Evolutionary conservation across 164 flowering plant genomes (phyloP).

Genomic region (Berberis thunbergii): DNA sequence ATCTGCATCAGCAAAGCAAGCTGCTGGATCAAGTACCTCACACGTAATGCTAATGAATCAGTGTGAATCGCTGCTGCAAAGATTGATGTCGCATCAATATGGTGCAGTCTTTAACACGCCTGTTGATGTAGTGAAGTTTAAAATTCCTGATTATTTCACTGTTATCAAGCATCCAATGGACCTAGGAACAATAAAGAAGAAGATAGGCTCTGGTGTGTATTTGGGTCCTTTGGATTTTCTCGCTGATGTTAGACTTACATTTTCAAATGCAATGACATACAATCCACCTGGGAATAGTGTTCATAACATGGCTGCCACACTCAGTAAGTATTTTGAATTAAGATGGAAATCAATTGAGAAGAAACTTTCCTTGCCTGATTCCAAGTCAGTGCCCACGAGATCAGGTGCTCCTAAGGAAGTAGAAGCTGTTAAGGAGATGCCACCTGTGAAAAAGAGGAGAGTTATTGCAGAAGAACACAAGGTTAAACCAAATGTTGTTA

Average conservation of each 20-base stretch:
- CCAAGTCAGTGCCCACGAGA: constrained; percentile 19
- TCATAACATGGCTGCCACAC: constrained; percentile 52
- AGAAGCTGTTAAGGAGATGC: constrained; percentile 16
- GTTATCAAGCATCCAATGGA: constrained; percentile 88
- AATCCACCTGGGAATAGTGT: constrained; percentile 67
- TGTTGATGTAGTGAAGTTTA: constrained; percentile 60
- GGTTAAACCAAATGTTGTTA: constrained; percentile 26
- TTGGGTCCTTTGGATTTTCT: constrained; percentile 46
- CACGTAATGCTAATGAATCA: constrained; percentile 38
- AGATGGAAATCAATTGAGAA: constrained; percentile 79
- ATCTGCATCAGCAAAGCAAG: constrained; percentile 10
- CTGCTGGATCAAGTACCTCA: constrained; percentile 4
- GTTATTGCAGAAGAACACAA: constrained; percentile 12
- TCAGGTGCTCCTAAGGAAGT: constrained; percentile 16
- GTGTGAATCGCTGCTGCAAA: constrained; percentile 46
- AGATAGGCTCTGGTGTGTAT: constrained; percentile 41
- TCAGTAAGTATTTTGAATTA: constrained; percentile 56
- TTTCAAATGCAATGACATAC: constrained; percentile 73
- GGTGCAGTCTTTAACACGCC: constrained; percentile 60
- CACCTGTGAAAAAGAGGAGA: constrained; percentile 41
- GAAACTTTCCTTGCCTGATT: constrained; percentile 26
- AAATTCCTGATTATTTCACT: constrained; percentile 67
- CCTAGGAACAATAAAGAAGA: constrained; percentile 58
- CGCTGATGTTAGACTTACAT: constrained; percentile 75
- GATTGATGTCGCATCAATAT: constrained; percentile 48